Conservation (phyloP, 2,329 filamentous ascomycete genomes). For the Rutstroemia sp. region DNA sequence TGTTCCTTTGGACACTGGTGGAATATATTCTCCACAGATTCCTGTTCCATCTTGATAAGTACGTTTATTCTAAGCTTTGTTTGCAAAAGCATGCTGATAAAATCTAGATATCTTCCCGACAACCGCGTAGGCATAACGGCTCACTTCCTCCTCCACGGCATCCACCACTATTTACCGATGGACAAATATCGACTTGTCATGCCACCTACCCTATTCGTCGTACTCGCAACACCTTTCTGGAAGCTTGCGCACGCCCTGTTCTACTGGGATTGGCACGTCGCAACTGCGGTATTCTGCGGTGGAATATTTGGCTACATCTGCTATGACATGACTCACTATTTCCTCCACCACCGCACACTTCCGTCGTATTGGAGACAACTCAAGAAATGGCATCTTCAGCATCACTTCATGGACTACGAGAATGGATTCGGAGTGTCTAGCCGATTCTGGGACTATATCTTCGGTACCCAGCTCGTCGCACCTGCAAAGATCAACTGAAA, state of each 20-base stretch:
- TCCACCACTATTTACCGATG: slow-evolving; percentile 99
- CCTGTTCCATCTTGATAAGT: slow-evolving; percentile 90
- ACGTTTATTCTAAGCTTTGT: slow-evolving; percentile 34
- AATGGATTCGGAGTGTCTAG: slow-evolving; percentile 96
- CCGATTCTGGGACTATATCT: slow-evolving; percentile 89
- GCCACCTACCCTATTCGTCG: slow-evolving; percentile 82
- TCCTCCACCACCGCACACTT: slow-evolving; percentile 90
- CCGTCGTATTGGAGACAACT: slow-evolving; percentile 83
- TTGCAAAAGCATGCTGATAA: slow-evolving; percentile 21
- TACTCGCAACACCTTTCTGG: slow-evolving; percentile 85
- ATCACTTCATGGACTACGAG: slow-evolving; percentile 97
- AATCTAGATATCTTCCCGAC: slow-evolving; percentile 71
- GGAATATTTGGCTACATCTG: slow-evolving; percentile 93
- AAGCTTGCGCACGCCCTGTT: slow-evolving; percentile 79
- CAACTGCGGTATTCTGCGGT: slow-evolving; percentile 72
- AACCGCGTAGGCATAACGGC: slow-evolving; percentile 78
- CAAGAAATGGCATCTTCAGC: slow-evolving; percentile 96
- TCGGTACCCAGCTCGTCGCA: slow-evolving; percentile 71
- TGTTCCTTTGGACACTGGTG: slow-evolving; percentile 79
- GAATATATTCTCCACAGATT: slow-evolving; percentile 87
- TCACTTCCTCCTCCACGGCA: slow-evolving; percentile 92
- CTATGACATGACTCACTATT: slow-evolving; percentile 98
- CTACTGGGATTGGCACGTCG: slow-evolving; percentile 77
- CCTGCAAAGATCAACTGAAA: slow-evolving; percentile 21
- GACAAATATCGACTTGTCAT: slow-evolving; percentile 95